Base-by-base conservation (phyloP, 2,329 filamentous ascomycete genomes). In the Sporothrix humicola region DNA sequence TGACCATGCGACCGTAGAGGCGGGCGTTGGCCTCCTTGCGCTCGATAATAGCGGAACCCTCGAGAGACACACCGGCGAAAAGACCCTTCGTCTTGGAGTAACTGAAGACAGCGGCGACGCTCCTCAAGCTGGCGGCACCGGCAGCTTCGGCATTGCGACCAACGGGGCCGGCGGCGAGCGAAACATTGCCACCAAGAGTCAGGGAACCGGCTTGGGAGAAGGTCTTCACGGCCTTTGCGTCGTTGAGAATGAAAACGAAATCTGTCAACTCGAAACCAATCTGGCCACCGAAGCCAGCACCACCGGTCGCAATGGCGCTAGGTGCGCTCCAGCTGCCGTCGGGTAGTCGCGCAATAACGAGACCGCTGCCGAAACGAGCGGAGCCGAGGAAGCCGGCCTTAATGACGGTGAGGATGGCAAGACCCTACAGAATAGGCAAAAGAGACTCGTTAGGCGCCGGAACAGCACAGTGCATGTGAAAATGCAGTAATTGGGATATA, bases 181-280 rank as follows among this genome's bases (percentile, higher is more conserved):
- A 97, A 50, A 98, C 96, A 80, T 99, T 99, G 77, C 96, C 96
- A 78, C 96, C 96, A 7, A 99, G 87, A 4, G 96, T 98, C 75
- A 99, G 86, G 72, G 93, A 95, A 3, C 96, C 96, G 54, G 92
- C 90, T 82, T 98, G 95, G 6, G 95, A 94, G 82, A 99, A 98
- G 9, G 95, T 95, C 82, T 93, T 93, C 77, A 99, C 95, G 61
- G 96, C 95, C 74, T 86, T 89, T 58, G 90, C 86, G 80, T 99
- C 95, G 84, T 99, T 99, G 77, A 99, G 90, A 77, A 99, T 98
- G 84, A 99, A 98, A 81, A 99, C 96, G 81, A 99, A 99, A 81
- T 96, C 93, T 74, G 93, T 96, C 75, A 97, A 83, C 82, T 97
- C 93, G 82, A 95, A 93, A 50, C 93, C 93, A 79, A 97, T 93